Evolutionary conservation across 805 yeast species (phyloP).

Genomic region (Clavispora fructus): DNA sequence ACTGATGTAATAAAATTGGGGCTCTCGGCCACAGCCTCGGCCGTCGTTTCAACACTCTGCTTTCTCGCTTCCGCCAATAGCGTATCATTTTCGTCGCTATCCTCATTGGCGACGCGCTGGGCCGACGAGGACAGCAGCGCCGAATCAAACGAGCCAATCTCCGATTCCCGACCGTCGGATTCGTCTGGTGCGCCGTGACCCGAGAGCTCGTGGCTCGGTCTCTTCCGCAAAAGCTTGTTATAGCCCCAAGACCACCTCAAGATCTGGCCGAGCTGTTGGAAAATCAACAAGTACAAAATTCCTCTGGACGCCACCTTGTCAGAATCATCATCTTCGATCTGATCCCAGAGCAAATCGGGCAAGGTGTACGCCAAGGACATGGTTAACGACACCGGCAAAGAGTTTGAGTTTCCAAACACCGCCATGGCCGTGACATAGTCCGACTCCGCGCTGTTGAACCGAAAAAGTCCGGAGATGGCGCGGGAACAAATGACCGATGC

Average conservation of each 20-base stretch:
- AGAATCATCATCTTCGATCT: conserved; percentile 56
- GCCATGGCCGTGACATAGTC: conserved; percentile 96
- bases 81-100: background rate
- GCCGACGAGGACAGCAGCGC: background rate
- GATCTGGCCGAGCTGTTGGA: conserved; percentile 80
- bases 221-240: conserved; percentile 57
- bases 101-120: background rate
- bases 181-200: conserved; percentile 3
- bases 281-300: conserved; percentile 63
- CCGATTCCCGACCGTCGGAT: background rate
- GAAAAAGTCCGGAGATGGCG: conserved; percentile 46
- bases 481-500: conserved; percentile 65
- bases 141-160: background rate
- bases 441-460: conserved; percentile 66
- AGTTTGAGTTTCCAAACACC: conserved; percentile 93
- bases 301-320: conserved; percentile 77
- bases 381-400: conserved; percentile 87
- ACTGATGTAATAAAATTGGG: background rate
- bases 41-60: background rate
- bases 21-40: background rate
- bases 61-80: background rate
- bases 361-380: conserved; percentile 71
- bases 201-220: conserved; percentile 32
- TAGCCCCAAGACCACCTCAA: conserved; percentile 87
- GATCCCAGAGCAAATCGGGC: conserved; percentile 74